Evolutionary conservation across 345 rosid species (phyloP).

Genomic region (Aquilaria yunnanensis): DNA sequence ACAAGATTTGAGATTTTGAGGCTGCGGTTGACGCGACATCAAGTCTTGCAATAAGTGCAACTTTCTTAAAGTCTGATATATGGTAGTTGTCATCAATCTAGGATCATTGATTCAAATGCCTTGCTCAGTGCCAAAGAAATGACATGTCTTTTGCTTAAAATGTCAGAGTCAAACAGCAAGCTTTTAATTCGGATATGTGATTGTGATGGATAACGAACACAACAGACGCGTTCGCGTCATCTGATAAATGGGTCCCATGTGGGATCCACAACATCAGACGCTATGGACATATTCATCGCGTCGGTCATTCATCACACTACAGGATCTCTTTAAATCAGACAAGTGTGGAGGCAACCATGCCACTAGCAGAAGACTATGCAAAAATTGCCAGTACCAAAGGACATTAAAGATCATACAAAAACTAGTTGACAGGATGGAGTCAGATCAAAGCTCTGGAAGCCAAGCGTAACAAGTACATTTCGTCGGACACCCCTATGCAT

Average conservation of each 20-base stretch:
- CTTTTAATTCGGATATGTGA: too few species aligned
- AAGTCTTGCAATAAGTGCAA: conserved; percentile 59
- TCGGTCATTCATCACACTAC: too few species aligned
- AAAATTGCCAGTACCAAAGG: neutral
- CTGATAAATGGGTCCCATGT: too few species aligned
- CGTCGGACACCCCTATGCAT: conserved; percentile 23
- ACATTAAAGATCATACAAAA: neutral
- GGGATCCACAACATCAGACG: too few species aligned
- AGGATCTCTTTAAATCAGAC: too few species aligned
- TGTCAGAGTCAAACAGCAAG: too few species aligned
- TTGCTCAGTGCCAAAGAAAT: neutral
- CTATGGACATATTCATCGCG: too few species aligned
- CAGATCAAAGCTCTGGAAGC: conserved; percentile 37
- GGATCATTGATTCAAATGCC: neutral
- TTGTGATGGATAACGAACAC: too few species aligned
- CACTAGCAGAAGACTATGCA: too few species aligned
- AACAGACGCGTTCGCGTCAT: too few species aligned
- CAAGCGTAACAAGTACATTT: conserved; percentile 50
- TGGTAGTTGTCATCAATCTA: conserved; percentile 65
- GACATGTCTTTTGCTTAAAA: too few species aligned
- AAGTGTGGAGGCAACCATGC: too few species aligned
- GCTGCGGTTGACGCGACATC: conserved; percentile 47
- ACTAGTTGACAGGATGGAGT: neutral
- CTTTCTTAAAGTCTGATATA: conserved; percentile 65
- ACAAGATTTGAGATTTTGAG: conserved; percentile 62